These are phyloP conservation scores for Fusarium protoensiforme DNA, from an alignment of 2,329 filamentous ascomycete species.

Conservation along the genomic window DNA sequence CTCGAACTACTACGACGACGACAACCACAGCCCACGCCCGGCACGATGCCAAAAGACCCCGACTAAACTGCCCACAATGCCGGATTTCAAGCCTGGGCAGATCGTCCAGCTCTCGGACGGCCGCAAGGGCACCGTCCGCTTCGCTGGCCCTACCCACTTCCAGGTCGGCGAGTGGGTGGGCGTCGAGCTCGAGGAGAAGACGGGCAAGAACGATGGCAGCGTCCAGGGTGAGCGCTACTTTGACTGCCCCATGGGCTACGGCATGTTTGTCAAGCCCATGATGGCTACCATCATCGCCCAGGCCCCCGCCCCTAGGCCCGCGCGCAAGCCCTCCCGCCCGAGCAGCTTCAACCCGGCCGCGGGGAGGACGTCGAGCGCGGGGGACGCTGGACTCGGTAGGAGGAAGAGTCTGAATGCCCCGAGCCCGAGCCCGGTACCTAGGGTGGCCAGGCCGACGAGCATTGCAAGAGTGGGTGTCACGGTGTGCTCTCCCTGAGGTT, in stretches of 20 bases:
- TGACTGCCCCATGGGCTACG: constrained; percentile 78
- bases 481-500: background rate
- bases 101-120: constrained; percentile 83
- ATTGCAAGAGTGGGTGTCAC: constrained; percentile 62
- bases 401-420: constrained; percentile 77
- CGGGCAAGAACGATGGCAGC: constrained; percentile 93
- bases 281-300: constrained; percentile 71
- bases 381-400: constrained; percentile 67
- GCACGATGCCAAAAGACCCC: constrained; percentile 48
- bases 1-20: background rate
- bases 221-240: constrained; percentile 92
- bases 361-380: constrained; percentile 52
- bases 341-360: constrained; percentile 60
- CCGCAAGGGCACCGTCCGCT: constrained; percentile 81
- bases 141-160: constrained; percentile 83
- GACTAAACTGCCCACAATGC: constrained; percentile 51
- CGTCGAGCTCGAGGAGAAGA: constrained; percentile 83
- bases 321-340: constrained; percentile 57
- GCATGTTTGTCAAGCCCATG: constrained; percentile 86
- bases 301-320: constrained; percentile 52
- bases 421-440: constrained; percentile 77
- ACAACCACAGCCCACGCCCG: constrained; percentile 19
- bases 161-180: constrained; percentile 88
- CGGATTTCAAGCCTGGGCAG: constrained; percentile 74
- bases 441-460: constrained; percentile 65